Percentiles rank a stretch among this genome's conserved stretches.
phyloP scores from a whole-genome alignment of 192 early-diverging fungal genomes.

The Spizellomyces punctatus region DNA sequence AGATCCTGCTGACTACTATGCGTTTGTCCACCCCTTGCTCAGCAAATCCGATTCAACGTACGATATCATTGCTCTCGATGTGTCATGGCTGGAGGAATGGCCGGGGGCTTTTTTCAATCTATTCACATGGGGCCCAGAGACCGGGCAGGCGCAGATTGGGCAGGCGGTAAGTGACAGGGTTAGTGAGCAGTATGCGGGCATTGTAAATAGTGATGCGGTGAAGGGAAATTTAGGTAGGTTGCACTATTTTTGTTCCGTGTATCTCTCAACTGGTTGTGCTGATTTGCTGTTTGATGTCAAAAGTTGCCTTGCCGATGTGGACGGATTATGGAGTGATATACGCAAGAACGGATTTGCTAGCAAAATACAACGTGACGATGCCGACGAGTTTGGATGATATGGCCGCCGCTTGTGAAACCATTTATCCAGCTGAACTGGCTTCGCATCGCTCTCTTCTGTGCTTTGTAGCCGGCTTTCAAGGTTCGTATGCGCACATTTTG shows the following conservation, averaged over 20 bases:
- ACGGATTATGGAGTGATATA: constrained; percentile 26
- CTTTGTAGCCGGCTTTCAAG: constrained; percentile 19
- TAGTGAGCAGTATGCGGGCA: constrained; percentile 8
- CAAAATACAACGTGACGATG: constrained; percentile 22
- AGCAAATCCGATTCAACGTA: background rate
- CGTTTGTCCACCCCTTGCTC: background rate
- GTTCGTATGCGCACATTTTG: background rate
- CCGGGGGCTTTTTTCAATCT: constrained; percentile 18
- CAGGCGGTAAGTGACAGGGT: background rate
- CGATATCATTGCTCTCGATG: constrained; percentile 25
- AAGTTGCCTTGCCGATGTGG: constrained; percentile 30
- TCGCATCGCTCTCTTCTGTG: constrained; percentile 27
- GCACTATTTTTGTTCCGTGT: background rate
- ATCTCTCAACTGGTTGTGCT: background rate
- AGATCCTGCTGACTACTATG: background rate
- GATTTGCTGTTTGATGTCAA: background rate
- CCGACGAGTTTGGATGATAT: constrained; percentile 18
- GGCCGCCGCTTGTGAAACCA: constrained; percentile 3
- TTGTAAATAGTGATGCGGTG: constrained; percentile 13
- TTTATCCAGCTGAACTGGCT: constrained; percentile 7
- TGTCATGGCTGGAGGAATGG: constrained; percentile 25
- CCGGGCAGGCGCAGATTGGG: background rate
- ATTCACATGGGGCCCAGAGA: background rate
- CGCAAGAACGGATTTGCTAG: constrained; percentile 23
- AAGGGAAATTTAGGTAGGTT: background rate